Conservation (phyloP, 2,329 filamentous ascomycete species). For the Trichoderma aggressivum region DNA sequence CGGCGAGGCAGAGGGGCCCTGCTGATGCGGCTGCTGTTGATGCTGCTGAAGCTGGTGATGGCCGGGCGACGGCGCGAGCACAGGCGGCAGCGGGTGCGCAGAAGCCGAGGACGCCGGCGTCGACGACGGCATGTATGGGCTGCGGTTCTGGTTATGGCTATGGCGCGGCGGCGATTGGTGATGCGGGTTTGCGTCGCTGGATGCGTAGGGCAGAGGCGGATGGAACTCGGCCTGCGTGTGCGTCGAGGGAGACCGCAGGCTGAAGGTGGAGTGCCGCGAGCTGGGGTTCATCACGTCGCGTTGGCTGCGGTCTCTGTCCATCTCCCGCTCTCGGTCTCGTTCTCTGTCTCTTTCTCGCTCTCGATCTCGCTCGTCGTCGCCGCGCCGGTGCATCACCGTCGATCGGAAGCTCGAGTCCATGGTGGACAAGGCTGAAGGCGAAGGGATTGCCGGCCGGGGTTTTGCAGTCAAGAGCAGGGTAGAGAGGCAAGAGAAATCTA, state of each 20-base stretch:
- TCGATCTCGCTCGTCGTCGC: slow-evolving; percentile 36
- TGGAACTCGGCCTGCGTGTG: slow-evolving; percentile 42
- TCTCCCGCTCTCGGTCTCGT: neutral
- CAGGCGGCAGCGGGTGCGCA: slow-evolving; percentile 29
- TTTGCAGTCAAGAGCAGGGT: neutral
- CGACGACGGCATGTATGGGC: slow-evolving; percentile 38
- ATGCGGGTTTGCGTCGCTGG: slow-evolving; percentile 28
- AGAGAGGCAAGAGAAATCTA: neutral
- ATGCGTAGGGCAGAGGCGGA: slow-evolving; percentile 28
- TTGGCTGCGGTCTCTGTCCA: slow-evolving; percentile 27
- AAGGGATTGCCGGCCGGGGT: neutral
- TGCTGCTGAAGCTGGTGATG: slow-evolving; percentile 26
- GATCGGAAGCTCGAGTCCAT: slow-evolving; percentile 51
- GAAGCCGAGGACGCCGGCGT: slow-evolving; percentile 28
- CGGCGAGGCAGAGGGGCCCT: slow-evolving; percentile 38
- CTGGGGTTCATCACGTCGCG: slow-evolving; percentile 48
- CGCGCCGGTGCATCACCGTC: slow-evolving; percentile 47
- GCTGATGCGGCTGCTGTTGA: neutral
- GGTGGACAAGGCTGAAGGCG: slow-evolving; percentile 18
- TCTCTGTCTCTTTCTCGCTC: slow-evolving; percentile 30
- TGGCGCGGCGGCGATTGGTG: slow-evolving; percentile 32
- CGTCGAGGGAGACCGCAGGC: slow-evolving; percentile 47
- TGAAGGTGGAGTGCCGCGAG: slow-evolving; percentile 44
- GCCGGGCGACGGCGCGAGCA: slow-evolving; percentile 25
- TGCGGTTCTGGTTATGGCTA: slow-evolving; percentile 32